Conservation (phyloP, 192 early-diverging fungal species). For the Mortierella alpina region DNA sequence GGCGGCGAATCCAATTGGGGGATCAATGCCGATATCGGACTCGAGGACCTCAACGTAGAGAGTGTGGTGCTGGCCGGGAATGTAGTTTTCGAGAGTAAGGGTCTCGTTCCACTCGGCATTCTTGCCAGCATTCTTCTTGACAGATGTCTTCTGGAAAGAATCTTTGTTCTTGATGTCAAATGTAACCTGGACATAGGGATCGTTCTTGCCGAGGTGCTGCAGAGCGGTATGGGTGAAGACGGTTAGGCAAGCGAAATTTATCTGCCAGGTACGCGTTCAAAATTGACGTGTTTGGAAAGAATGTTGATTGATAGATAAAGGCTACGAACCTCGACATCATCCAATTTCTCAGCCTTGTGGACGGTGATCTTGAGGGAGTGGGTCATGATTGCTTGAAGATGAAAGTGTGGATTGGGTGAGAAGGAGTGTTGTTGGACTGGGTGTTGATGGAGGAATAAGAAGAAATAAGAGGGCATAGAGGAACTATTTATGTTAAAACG, state of each 20-base stretch:
- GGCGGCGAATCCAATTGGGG: constrained; percentile 59
- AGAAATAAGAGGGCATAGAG: neutral
- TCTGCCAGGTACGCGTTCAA: neutral
- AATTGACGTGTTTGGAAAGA: neutral
- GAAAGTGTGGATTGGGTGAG: constrained; percentile 1
- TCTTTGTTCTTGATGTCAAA: constrained; percentile 34
- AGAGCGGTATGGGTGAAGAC: neutral
- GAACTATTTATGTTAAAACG: constrained; percentile 14
- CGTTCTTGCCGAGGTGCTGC: constrained; percentile 58
- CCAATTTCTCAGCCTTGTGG: constrained; percentile 37
- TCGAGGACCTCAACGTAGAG: constrained; percentile 60
- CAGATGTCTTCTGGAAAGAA: constrained; percentile 51
- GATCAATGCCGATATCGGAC: constrained; percentile 37
- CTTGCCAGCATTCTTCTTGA: constrained; percentile 57
- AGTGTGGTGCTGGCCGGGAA: constrained; percentile 32
- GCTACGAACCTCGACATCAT: constrained; percentile 39
- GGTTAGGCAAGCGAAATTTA: neutral
- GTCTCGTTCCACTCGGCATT: constrained; percentile 57
- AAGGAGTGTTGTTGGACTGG: neutral
- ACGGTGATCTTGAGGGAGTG: constrained; percentile 40
- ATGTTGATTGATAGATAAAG: neutral
- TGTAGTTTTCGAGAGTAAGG: constrained; percentile 31
- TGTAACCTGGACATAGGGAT: constrained; percentile 55
- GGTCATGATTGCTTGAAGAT: constrained; percentile 32
- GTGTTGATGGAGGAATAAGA: neutral